Evolutionary conservation across 225 moss, liverwort and hornwort species (phyloP).

Genomic region (Lunularia cruciata): DNA sequence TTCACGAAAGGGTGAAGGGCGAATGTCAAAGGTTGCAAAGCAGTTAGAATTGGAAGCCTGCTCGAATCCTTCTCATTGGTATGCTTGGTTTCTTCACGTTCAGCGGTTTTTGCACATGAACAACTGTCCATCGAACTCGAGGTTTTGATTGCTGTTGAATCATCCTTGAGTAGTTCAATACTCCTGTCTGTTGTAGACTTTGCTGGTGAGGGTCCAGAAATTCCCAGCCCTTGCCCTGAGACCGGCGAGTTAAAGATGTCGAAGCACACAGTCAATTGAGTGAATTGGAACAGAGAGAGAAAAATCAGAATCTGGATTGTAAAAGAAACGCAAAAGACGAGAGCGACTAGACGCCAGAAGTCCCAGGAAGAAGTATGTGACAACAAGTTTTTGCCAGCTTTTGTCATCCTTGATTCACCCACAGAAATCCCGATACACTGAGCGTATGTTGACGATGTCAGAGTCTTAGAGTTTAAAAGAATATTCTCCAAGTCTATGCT

Average conservation of each 20-base stretch:
- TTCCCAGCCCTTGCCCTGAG: not conserved
- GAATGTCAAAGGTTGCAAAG: constrained; percentile 40
- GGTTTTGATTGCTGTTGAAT: no score
- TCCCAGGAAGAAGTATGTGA: not conserved
- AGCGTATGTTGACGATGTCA: no score
- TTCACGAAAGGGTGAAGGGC: constrained; percentile 64
- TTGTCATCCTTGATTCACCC: no score
- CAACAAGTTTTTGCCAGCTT: not conserved
- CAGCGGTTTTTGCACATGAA: not conserved
- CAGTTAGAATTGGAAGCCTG: not conserved
- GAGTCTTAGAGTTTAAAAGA: no score
- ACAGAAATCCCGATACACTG: no score
- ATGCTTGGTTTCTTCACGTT: not conserved
- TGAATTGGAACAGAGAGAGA: not conserved
- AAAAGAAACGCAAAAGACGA: constrained; percentile 7
- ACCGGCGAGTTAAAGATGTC: not conserved
- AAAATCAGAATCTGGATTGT: not conserved
- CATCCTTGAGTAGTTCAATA: not conserved
- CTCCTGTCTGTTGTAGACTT: not conserved
- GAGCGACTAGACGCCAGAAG: constrained; percentile 13
- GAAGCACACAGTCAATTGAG: not conserved
- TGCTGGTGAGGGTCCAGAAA: not conserved
- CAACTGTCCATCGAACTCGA: not conserved
- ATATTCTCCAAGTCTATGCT: no score
- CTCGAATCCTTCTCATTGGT: not conserved